Evolutionary conservation across 768 basidiomycete genomes (phyloP), one percentile per base, ranked within the genome.

Genomic region (Paxillus involutus): DNA sequence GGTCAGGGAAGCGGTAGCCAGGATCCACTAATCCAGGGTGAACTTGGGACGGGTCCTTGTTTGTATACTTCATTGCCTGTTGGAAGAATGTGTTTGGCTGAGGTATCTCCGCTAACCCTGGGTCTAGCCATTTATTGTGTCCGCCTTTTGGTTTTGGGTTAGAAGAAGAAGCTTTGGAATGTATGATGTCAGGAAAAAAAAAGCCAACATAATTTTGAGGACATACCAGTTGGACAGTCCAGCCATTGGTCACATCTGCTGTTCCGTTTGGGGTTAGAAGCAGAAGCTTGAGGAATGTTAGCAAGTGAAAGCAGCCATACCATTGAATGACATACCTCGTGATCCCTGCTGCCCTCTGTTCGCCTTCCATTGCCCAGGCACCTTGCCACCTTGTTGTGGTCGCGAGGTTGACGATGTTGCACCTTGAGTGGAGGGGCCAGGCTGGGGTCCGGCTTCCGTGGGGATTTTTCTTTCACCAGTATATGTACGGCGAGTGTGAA

Each of bases 1-100:
- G 49, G 26, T 59, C 35, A 11, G 46, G 45, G 21, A 58, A 50
- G 17, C 44, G 12, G 44, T 58, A 58, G 12, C 54, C 49, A 33
- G 21, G 54, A n/a, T 59, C 50, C 5, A 42, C 40, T 7, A 30
- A 6, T 3, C 24, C n/a, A 3, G 29, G 24, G 32, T 55, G 44
- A 13, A 55, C 9, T 14, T 24, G 1, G 4, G n/a, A 29, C 16
- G 53, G n/a, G 39, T 58, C 45, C 16, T 48, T 52, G 33, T 32
- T 21, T 12, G 21, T 30, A 16, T 9, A n/a, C 30, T 54, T 47
- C 36, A 54, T 44, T 3, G 32, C 47, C 39, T 32, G 26, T 13
- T 54, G n/a, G 21, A 40, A 47, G 4, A 32, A 14, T 24, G 45
- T 32, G 30, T 40, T 29, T 7, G 46, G 30, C 16, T 4, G 19